Conservation (phyloP, 129 eudicot species). For the Chrysanthemum lavandulifolium region DNA sequence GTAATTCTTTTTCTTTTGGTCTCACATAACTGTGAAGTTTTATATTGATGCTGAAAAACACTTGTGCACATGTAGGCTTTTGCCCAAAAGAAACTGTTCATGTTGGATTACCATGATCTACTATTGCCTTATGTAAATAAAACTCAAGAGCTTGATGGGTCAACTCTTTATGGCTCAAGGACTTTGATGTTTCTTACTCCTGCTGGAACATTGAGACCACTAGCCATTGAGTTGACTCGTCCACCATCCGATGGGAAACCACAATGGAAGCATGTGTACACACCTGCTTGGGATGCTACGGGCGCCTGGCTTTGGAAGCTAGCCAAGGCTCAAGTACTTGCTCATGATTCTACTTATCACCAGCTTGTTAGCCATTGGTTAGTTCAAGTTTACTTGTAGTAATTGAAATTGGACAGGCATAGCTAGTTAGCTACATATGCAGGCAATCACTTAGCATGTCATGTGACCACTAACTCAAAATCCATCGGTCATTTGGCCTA, state of each 20-base stretch:
- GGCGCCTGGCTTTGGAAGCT: slow-evolving; percentile 76
- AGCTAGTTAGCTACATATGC: no score
- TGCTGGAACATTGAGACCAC: slow-evolving; percentile 47
- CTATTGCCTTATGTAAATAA: slow-evolving; percentile 63
- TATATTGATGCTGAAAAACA: neutral
- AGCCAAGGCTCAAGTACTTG: slow-evolving; percentile 77
- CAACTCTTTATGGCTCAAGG: slow-evolving; percentile 72
- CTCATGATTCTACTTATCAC: slow-evolving; percentile 80
- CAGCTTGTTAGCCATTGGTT: slow-evolving; percentile 81
- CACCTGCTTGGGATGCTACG: slow-evolving; percentile 54
- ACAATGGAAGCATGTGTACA: slow-evolving; percentile 63
- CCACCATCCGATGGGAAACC: slow-evolving; percentile 62
- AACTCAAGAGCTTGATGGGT: slow-evolving; percentile 49
- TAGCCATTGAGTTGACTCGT: slow-evolving; percentile 81
- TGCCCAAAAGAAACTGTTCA: slow-evolving; percentile 56
- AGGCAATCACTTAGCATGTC: no score
- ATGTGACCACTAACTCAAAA: no score
- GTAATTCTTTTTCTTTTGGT: neutral
- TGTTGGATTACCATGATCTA: slow-evolving; percentile 74
- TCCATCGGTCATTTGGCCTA: no score
- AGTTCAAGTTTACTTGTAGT: neutral
- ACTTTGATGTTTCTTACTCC: slow-evolving; percentile 64
- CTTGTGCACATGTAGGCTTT: slow-evolving; percentile 51
- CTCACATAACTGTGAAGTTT: neutral
- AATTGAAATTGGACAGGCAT: no score